phyloP scores from a whole-genome alignment of 257 asterid species.

The Solanum habrochaites region DNA sequence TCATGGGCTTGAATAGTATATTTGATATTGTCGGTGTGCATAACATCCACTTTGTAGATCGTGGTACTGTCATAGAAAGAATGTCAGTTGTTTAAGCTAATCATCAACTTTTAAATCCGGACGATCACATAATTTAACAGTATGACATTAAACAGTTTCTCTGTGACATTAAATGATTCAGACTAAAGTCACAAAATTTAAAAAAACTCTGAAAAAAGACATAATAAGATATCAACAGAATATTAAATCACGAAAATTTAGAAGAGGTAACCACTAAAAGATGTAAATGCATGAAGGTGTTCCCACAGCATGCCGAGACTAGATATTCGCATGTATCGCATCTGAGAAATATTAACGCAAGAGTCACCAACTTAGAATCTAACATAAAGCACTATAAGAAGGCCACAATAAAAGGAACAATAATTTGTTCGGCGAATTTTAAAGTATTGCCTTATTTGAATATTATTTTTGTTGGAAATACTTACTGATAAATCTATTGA shows the following conservation, averaged over 20 bases:
- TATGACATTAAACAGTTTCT: neutral
- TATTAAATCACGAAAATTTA: neutral
- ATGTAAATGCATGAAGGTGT: neutral
- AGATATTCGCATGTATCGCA: neutral
- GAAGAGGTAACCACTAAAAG: neutral
- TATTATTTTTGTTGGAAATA: neutral
- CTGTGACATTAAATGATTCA: neutral
- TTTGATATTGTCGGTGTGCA: neutral
- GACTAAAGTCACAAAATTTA: neutral
- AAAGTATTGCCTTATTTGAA: neutral
- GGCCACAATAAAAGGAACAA: neutral
- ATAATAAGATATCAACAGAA: neutral
- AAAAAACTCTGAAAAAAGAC: neutral
- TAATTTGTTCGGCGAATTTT: neutral
- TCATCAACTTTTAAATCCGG: too few relatives aligned
- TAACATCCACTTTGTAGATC: too few relatives aligned
- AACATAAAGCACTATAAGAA: neutral
- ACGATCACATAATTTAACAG: neutral
- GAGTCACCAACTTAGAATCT: neutral
- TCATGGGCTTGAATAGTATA: neutral
- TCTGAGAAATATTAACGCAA: neutral
- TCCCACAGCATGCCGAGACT: neutral
- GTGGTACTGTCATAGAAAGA: too few relatives aligned
- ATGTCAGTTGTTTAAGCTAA: neutral
- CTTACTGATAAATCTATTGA: neutral